These are phyloP conservation scores for Colletotrichum theobromicola DNA, from an alignment of 2,329 filamentous ascomycete genomes.

Conservation along the genomic window DNA sequence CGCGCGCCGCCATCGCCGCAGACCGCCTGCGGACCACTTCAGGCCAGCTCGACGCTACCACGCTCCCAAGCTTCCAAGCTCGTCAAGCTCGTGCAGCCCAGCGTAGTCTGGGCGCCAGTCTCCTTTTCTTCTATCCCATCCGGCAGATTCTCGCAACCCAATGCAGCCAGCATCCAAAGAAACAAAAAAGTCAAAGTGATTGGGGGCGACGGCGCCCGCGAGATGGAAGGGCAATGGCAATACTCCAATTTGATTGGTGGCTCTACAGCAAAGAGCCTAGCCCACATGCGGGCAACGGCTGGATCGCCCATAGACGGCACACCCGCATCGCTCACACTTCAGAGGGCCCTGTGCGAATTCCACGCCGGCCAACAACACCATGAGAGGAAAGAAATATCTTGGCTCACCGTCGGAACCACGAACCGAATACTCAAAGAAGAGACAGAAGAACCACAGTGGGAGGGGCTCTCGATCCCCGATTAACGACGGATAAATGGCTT, in stretches of 20 bases:
- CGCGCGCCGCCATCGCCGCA: not conserved
- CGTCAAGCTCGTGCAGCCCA: not conserved
- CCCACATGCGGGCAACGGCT: not conserved
- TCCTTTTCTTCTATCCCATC: not conserved
- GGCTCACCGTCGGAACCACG: conserved; percentile 11
- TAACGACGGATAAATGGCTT: not conserved
- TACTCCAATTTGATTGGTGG: not conserved
- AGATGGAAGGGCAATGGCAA: not conserved
- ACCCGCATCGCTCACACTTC: not conserved
- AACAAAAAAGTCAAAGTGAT: not conserved
- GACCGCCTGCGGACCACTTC: not conserved
- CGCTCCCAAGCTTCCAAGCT: not conserved
- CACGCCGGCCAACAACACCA: not conserved
- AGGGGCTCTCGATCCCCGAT: not conserved
- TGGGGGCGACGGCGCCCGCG: not conserved
- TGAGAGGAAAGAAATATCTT: not conserved
- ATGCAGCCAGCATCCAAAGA: not conserved
- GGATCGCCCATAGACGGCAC: not conserved
- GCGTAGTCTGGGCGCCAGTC: not conserved
- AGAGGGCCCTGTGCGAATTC: conserved; percentile 7
- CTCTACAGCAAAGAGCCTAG: not conserved
- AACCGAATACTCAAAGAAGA: not conserved
- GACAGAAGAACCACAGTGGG: not conserved
- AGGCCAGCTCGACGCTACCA: not conserved
- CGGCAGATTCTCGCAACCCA: not conserved